Base-by-base conservation (phyloP, 2,329 filamentous ascomycete species). In the Sordariomycetes sp. region DNA sequence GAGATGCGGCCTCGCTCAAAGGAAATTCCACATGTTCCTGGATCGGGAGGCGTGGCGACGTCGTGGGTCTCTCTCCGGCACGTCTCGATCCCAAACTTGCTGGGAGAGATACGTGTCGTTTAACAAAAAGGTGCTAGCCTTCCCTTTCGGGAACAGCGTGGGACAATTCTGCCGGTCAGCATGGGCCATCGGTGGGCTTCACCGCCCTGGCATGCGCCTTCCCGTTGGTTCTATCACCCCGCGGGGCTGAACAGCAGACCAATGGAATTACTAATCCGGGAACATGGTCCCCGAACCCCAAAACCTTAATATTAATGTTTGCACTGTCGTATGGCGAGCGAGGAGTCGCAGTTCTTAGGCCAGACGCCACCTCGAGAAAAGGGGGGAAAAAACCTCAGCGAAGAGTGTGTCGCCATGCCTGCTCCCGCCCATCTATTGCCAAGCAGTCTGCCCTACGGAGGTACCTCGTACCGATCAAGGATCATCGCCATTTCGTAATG, bases 101-200 rank as follows among this genome's bases (percentile, higher is more conserved):
- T 22, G 22, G 22, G n/a, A 12, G 22, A 50, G 45, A 50, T 50
- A 50, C 45, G 45, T 50, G 55, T 56, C 48, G 45, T 52, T 56
- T 56, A 56, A 52, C 48, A 13, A 54, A 35, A 54, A 48, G 10
- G 20, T 22, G 28, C 25, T 52, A 20, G 36, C 28, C 25, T 52
- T 52, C 55, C 55, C 32, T 12, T 52, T 52, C 48, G 13, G 55
- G 55, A 35, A 52, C 28, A 51, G 45, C 55, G 48, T 39, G 45
- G 48, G 24, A 28, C 7, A 12, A 52, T 56, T 56, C 55, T 56
- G 55, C 55, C 45, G 28, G 34, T 52, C 55, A 39, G 22, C 39
- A 52, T 17, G 10, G 12, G 3, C 5, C 20, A 22, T 39, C 17
- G 32, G 34, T n/a, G 28, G 12, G 24, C 10, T 15, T 56, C 55